Base-by-base conservation (phyloP, 2,329 filamentous ascomycete species). In the Diaporthe helianthi region DNA sequence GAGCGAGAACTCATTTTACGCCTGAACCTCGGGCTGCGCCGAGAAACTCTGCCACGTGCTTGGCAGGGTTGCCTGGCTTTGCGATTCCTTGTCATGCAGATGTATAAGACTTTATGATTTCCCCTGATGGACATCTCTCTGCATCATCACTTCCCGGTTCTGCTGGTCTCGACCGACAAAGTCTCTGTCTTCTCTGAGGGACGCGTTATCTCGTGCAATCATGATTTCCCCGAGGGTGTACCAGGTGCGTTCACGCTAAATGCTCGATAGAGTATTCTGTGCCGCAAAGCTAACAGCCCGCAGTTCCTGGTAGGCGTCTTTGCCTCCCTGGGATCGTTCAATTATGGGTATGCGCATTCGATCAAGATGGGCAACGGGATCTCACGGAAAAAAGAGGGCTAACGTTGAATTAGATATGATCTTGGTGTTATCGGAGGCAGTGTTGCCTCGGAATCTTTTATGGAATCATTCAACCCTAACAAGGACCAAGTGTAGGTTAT, bases 261-360 rank as follows among this genome's bases (percentile, higher is more conserved):
- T 22, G n/a, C 44, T 24, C n/a, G n/a, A 22, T 47, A 12, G n/a
- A n/a, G n/a, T 38, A n/a, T 47, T n/a, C 44, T 24, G 44, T 24
- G 44, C n/a, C 44, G n/a, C 44, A 4, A 47, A 41, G 54, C 54
- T 58, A 58, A 58, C 24, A 15, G 4, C 24, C 8, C 24, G n/a
- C 54, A 58, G 54, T 58, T 58, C 9, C 9, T 58, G 36, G 54
- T 58, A 5, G 54, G 54, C 54, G 54, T 58, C 1, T 58, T 58
- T 15, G 54, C 54, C 31, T 58, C 54, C 8, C 9, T 58, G 10
- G 54, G 54, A 3, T 58, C 54, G 1, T 58, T 58, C 54, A 58
- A 58, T 24, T 58, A 58, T 29, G 54, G 54, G 54, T 58, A 58
- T 22, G 54, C 4, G 4, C 31, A 33, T 33, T 10, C 31, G 31